phyloP scores from a whole-genome alignment of 345 rosid species.

The Citrus hindsii region DNA sequence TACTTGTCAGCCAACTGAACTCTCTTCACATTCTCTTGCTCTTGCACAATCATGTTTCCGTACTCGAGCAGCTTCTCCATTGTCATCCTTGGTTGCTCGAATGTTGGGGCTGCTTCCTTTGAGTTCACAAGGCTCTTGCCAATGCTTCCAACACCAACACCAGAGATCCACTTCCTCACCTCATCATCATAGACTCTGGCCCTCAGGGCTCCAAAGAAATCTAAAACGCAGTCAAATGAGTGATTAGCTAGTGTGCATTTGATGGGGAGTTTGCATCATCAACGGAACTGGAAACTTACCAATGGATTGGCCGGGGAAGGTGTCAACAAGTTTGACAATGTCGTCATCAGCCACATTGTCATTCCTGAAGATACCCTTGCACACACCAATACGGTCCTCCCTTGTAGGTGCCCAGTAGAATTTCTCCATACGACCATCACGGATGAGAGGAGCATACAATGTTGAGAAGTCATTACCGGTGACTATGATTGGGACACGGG shows the following conservation, averaged over 20 bases:
- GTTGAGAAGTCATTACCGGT: conserved; percentile 99
- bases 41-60: conserved; percentile 82
- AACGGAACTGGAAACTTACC: conserved; percentile 32
- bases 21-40: conserved; percentile 95
- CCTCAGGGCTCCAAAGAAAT: conserved; percentile 94
- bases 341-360: conserved; percentile 50
- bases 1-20: conserved; percentile 93
- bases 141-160: conserved; percentile 51
- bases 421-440: conserved; percentile 99
- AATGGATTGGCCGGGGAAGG: conserved; percentile 97
- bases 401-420: conserved; percentile 99
- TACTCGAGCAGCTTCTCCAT: conserved; percentile 71
- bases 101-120: conserved; percentile 69
- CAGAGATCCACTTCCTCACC: conserved; percentile 83
- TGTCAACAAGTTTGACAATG: conserved; percentile 70
- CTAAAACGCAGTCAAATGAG: conserved; percentile 24
- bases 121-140: conserved; percentile 96
- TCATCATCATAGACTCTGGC: conserved; percentile 96
- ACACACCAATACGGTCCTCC: conserved; percentile 92
- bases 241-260: background rate
- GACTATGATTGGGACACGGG: conserved; percentile 93
- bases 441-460: conserved; percentile 92
- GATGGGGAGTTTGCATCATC: background rate
- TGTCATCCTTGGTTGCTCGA: conserved; percentile 78
- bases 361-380: conserved; percentile 73